Conservation (phyloP, 305 asterid genomes). For the Solanum hybrid region DNA sequence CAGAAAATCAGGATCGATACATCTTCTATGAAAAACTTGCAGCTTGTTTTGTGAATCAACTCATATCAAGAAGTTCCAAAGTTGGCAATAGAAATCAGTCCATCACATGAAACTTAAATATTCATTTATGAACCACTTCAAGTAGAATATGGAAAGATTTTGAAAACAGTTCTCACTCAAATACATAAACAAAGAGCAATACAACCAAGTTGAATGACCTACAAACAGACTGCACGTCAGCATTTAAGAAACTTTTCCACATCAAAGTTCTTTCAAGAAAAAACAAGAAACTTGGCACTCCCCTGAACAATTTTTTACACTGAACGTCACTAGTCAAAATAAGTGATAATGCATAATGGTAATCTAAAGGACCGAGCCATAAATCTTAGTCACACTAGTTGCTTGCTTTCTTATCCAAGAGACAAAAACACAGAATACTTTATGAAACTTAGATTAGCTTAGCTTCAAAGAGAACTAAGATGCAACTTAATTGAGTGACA, state of each 20-base stretch:
- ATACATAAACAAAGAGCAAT: background rate
- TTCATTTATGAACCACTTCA: background rate
- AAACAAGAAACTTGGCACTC: background rate
- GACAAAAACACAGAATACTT: background rate
- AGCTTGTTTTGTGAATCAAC: background rate
- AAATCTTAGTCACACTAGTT: background rate
- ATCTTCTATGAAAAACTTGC: background rate
- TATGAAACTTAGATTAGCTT: background rate
- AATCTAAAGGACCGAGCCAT: background rate
- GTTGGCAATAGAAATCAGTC: background rate
- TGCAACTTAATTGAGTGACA: background rate
- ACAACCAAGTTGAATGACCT: background rate
- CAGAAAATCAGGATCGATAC: background rate
- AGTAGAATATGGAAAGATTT: background rate
- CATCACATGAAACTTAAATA: background rate
- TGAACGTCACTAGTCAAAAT: background rate
- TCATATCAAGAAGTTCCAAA: background rate
- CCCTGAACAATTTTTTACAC: background rate
- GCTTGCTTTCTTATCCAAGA: background rate
- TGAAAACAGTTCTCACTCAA: background rate
- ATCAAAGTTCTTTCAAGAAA: background rate
- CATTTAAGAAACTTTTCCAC: background rate
- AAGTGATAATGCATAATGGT: background rate
- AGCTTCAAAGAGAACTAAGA: conserved; percentile 2
- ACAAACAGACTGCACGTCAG: background rate